phyloP scores from a whole-genome alignment of 176 grass and related monocot genomes.

The Pontederia paniculata region DNA sequence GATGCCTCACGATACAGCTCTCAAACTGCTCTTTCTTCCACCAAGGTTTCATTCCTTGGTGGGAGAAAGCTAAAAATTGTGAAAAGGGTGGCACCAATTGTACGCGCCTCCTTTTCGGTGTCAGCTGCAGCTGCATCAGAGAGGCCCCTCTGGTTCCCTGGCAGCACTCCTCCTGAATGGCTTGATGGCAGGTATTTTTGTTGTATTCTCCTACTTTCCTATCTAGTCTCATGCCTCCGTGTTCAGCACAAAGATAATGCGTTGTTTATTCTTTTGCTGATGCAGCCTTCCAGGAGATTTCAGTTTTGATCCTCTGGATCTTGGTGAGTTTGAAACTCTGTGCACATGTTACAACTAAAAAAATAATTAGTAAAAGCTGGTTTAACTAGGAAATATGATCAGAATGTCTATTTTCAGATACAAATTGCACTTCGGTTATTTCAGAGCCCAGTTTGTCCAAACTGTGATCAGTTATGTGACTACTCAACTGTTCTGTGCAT shows the following conservation, averaged over 20 bases:
- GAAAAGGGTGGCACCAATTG: slow-evolving; percentile 10
- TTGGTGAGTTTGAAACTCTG: slow-evolving; percentile 46
- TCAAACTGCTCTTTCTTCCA: slow-evolving; percentile 25
- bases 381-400: too few relatives aligned
- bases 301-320: slow-evolving; percentile 81
- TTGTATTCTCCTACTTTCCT: not conserved
- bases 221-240: not conserved
- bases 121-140: slow-evolving; percentile 37
- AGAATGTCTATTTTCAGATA: too few relatives aligned
- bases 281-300: slow-evolving; percentile 98
- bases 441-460: too few relatives aligned
- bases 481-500: too few relatives aligned
- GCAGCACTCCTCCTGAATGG: slow-evolving; percentile 94
- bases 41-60: slow-evolving; percentile 48
- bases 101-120: slow-evolving; percentile 42
- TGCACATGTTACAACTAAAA: not conserved
- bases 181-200: slow-evolving; percentile 69
- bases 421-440: too few relatives aligned
- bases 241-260: too few relatives aligned
- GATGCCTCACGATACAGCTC: slow-evolving; percentile 3
- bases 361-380: too few relatives aligned
- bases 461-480: too few relatives aligned
- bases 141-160: slow-evolving; percentile 44
- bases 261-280: not conserved
- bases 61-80: slow-evolving; percentile 33